Conservation (phyloP, 257 asterid genomes). For the Jasminum sambac region DNA sequence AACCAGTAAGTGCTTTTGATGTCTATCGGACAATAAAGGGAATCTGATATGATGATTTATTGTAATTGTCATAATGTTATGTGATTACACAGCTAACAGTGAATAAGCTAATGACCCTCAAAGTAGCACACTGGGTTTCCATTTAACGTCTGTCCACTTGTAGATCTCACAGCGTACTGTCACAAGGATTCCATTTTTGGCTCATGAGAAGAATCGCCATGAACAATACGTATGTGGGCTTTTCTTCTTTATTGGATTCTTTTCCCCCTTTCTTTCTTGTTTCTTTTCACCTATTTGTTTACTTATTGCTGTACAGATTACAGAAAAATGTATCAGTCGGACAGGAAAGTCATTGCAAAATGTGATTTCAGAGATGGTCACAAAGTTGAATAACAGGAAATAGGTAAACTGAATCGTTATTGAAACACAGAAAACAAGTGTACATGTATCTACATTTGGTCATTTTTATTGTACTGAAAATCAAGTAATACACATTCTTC, state of each 20-base stretch:
- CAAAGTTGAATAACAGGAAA: slow-evolving; percentile 64
- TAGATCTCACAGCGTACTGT: slow-evolving; percentile 67
- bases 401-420: slow-evolving; percentile 45
- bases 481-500: background rate
- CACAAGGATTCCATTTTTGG: slow-evolving; percentile 70
- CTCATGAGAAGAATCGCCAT: slow-evolving; percentile 84
- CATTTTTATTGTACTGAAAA: background rate
- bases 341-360: slow-evolving; percentile 80
- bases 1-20: slow-evolving; percentile 54
- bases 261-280: background rate
- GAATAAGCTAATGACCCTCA: background rate
- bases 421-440: background rate
- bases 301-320: slow-evolving; percentile 49
- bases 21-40: background rate
- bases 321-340: slow-evolving; percentile 76
- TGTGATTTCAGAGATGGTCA: slow-evolving; percentile 76
- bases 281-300: background rate
- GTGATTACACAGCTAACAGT: background rate
- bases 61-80: background rate
- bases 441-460: background rate
- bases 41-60: too few species aligned
- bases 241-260: slow-evolving; percentile 1
- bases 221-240: slow-evolving; percentile 78
- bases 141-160: slow-evolving; percentile 19
- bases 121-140: background rate